Evolutionary conservation across 1,139 yeast species (phyloP).

Genomic region (Torulaspora pretoriensis): DNA sequence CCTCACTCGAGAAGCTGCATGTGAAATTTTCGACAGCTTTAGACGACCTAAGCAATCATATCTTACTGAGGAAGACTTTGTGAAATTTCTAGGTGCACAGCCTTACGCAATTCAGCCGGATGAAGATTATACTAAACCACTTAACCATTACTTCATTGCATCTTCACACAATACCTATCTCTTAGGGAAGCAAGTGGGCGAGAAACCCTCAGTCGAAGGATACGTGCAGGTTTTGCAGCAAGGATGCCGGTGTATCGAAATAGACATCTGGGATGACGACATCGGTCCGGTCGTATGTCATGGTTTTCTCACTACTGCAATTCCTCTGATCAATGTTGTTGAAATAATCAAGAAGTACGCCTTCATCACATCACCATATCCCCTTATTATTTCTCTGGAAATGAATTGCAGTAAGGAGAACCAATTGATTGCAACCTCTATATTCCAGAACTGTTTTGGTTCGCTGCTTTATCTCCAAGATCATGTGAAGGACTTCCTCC

Average conservation of each 20-base stretch:
- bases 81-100: constrained; percentile 44
- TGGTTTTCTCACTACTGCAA: constrained; percentile 78
- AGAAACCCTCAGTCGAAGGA: constrained; percentile 86
- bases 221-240: constrained; percentile 84
- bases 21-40: constrained; percentile 46
- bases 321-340: constrained; percentile 66
- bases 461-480: constrained; percentile 43
- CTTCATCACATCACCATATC: constrained; percentile 76
- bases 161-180: constrained; percentile 94
- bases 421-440: constrained; percentile 54
- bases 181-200: constrained; percentile 85
- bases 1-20: constrained; percentile 33
- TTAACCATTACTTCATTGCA: constrained; percentile 82
- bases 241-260: constrained; percentile 90
- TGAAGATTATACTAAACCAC: constrained; percentile 59
- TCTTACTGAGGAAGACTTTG: constrained; percentile 31
- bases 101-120: constrained; percentile 33
- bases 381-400: constrained; percentile 84
- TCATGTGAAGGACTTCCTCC: constrained; percentile 40
- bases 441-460: constrained; percentile 55
- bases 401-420: constrained; percentile 66
- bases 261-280: constrained; percentile 91
- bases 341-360: constrained; percentile 76
- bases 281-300: constrained; percentile 85
- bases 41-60: constrained; percentile 31